phyloP scores from a whole-genome alignment of 257 asterid genomes.

The Paraleonurus japonicus region DNA sequence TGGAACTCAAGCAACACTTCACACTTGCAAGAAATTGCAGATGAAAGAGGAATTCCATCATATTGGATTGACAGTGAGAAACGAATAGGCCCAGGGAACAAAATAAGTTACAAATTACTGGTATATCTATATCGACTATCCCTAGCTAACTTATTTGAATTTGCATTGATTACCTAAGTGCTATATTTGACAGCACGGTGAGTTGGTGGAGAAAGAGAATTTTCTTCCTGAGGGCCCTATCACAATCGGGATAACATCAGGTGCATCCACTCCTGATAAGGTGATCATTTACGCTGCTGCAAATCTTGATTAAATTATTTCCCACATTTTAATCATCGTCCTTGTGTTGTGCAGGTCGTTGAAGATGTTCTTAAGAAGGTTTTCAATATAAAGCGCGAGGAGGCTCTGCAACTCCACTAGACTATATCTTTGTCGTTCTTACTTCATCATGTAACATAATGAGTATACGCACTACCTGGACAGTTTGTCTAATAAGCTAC shows the following conservation, averaged over 20 bases:
- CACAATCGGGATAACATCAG: constrained; percentile 84
- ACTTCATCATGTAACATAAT: neutral
- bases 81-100: constrained; percentile 92
- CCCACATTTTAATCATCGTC: neutral
- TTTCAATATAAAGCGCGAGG: constrained; percentile 71
- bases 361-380: constrained; percentile 72
- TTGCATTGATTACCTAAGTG: neutral
- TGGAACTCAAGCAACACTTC: constrained; percentile 99
- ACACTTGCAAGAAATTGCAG: constrained; percentile 83
- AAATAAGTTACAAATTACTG: constrained; percentile 66
- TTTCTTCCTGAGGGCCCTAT: constrained; percentile 83
- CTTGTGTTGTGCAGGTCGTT: constrained; percentile 49
- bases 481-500: neutral
- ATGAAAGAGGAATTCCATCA: constrained; percentile 86
- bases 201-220: constrained; percentile 84
- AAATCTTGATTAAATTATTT: neutral
- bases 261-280: constrained; percentile 98
- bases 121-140: constrained; percentile 28
- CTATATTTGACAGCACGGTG: constrained; percentile 71
- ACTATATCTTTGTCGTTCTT: neutral
- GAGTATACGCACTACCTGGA: neutral
- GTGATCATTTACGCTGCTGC: constrained; percentile 28
- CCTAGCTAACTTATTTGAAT: neutral
- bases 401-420: constrained; percentile 56
- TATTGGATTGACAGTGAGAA: constrained; percentile 85